A percentile compares a stretch with the other conserved stretches of the same genome.
Evolutionary conservation across 257 asterid species (phyloP).

Genomic region (Solanum tarapatanum): DNA sequence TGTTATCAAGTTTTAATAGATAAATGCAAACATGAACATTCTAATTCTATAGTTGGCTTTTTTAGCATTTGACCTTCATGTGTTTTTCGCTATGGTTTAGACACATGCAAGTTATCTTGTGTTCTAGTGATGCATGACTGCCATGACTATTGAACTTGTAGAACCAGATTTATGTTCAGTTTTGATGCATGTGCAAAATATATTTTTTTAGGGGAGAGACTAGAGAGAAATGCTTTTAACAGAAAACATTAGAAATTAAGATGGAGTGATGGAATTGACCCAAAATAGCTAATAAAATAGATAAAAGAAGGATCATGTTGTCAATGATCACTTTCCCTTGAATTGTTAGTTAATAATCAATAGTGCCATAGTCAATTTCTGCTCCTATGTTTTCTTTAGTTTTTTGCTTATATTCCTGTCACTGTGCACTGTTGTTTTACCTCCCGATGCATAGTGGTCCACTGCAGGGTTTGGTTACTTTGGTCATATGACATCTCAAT

Average conservation of each 20-base stretch:
- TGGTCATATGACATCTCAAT: constrained; percentile 18
- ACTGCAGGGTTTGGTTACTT: constrained; percentile 8
- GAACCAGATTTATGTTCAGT: background rate
- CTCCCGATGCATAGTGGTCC: constrained; percentile 11
- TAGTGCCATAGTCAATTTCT: background rate
- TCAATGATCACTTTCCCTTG: background rate
- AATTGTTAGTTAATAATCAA: background rate
- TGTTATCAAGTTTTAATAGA: background rate
- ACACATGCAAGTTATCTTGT: background rate
- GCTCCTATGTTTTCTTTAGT: background rate
- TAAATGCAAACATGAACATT: background rate
- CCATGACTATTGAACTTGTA: background rate
- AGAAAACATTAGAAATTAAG: background rate
- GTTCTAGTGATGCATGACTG: background rate
- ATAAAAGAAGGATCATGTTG: background rate
- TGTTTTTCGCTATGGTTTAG: background rate
- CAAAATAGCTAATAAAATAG: background rate
- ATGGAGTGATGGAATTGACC: background rate
- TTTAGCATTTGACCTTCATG: background rate
- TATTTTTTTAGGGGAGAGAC: background rate
- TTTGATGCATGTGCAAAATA: background rate
- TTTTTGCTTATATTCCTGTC: background rate
- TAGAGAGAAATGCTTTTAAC: background rate
- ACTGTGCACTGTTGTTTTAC: background rate
- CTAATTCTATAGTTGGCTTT: background rate